phyloP scores from a whole-genome alignment of 108 stramenopile genomes.

The Seminavis robusta region DNA sequence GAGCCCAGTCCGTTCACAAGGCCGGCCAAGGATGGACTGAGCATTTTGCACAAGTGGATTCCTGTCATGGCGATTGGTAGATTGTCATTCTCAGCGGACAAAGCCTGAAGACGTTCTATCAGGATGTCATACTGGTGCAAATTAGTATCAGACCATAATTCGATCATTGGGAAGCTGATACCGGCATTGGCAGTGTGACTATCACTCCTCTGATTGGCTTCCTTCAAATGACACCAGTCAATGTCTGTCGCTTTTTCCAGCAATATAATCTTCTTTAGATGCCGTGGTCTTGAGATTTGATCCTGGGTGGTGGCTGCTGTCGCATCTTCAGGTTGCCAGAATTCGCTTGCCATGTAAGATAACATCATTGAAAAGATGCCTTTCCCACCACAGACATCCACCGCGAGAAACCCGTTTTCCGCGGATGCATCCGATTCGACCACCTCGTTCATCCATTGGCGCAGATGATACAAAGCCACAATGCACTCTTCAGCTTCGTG shows the following conservation, averaged over 20 bases:
- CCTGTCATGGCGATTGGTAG: constrained; percentile 52
- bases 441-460: constrained; percentile 18
- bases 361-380: constrained; percentile 62
- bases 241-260: constrained; percentile 59
- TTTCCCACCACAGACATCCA: constrained; percentile 72
- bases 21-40: constrained; percentile 54
- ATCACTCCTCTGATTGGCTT: constrained; percentile 28
- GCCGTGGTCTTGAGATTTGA: constrained; percentile 28
- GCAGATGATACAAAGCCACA: constrained; percentile 45
- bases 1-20: constrained; percentile 57
- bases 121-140: constrained; percentile 61
- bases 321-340: neutral
- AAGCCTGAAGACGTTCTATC: constrained; percentile 35
- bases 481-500: constrained; percentile 69
- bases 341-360: constrained; percentile 27
- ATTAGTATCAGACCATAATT: constrained; percentile 55
- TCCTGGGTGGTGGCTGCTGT: too few species aligned
- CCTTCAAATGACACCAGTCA: constrained; percentile 59
- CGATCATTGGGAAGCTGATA: too few species aligned
- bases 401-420: constrained; percentile 16
- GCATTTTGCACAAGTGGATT: constrained; percentile 68
- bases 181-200: constrained; percentile 27
- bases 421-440: too few species aligned
- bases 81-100: too few species aligned
- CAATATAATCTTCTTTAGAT: constrained; percentile 43